Conservation (phyloP, 2,329 filamentous ascomycete species). For the Biscogniauxia sp. region DNA sequence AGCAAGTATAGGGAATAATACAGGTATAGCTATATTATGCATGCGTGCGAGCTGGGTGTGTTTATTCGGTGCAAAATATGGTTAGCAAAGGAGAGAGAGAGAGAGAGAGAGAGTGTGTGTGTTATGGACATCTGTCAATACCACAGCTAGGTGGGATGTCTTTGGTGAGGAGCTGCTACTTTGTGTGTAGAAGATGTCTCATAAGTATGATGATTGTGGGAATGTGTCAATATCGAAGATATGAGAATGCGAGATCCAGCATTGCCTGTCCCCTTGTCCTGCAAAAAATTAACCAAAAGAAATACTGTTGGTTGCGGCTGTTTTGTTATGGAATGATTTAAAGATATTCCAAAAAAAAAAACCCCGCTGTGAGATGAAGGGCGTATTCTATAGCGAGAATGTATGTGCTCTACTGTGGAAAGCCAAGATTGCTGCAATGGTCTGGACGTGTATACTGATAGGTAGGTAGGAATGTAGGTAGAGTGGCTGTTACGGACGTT, state of each 20-base stretch:
- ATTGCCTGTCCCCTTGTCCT: neutral
- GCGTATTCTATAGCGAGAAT: no score
- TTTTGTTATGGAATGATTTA: no score
- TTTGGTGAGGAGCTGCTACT: neutral
- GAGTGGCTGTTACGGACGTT: neutral
- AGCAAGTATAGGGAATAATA: neutral
- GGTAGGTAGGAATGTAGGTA: neutral
- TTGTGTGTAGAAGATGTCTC: neutral
- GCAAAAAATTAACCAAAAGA: no score
- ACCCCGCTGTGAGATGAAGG: no score
- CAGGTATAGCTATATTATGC: neutral
- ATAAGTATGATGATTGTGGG: neutral
- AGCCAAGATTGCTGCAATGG: neutral
- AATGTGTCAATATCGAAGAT: neutral
- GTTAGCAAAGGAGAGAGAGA: no score
- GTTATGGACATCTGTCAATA: neutral
- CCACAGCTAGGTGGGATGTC: neutral
- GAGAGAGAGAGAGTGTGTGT: no score
- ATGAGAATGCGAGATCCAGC: neutral
- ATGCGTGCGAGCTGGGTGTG: slow-evolving; percentile 3
- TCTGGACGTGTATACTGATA: no score
- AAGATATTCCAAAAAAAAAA: no score
- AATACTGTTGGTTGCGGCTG: no score
- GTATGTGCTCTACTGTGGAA: no score
- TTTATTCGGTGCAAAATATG: neutral